Percentiles rank a stretch among this genome's conserved stretches.
Conservation (phyloP, 2,329 filamentous ascomycete genomes). For the Botryotinia calthae region DNA sequence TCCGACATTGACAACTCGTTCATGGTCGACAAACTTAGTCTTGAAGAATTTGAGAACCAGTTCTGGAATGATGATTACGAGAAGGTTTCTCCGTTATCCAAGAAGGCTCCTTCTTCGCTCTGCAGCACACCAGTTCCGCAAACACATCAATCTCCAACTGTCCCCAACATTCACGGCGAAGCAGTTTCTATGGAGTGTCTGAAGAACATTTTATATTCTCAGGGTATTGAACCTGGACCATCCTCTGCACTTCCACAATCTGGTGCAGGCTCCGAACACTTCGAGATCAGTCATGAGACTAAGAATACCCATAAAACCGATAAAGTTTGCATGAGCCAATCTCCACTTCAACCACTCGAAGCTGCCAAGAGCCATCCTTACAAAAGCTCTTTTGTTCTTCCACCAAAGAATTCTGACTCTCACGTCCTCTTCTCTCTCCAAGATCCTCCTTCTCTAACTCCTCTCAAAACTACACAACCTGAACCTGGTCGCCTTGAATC, state of each 20-base stretch:
- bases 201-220: neutral
- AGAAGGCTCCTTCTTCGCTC: neutral
- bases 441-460: constrained; percentile 2
- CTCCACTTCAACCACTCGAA: neutral
- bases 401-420: neutral
- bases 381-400: neutral
- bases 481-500: neutral
- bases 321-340: neutral
- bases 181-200: neutral
- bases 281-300: neutral
- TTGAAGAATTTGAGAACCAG: constrained; percentile 13
- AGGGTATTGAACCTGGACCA: neutral
- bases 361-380: neutral
- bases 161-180: neutral
- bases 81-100: neutral
- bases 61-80: neutral
- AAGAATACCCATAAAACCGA: neutral
- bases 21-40: constrained; percentile 11
- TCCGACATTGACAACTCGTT: constrained; percentile 7
- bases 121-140: neutral
- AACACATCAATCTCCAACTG: neutral
- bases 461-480: neutral
- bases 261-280: neutral
- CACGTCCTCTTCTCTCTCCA: neutral
- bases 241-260: neutral